Evolutionary conservation across 106 monocot species (phyloP).

Genomic region (Apostasia shenzhenica): DNA sequence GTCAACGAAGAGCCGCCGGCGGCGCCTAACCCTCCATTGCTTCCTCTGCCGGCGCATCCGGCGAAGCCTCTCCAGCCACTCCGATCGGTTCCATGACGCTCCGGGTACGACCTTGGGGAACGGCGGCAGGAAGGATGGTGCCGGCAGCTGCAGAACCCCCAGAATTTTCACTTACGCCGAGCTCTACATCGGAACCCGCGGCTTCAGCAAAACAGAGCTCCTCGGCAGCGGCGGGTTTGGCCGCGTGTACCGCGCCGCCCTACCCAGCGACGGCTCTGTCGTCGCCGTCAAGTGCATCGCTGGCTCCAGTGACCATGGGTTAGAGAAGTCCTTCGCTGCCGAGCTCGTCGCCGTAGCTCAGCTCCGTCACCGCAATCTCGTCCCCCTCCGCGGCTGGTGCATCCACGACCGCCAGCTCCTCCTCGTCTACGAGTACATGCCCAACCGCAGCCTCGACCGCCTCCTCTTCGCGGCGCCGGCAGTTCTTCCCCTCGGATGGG

Average conservation of each 20-base stretch:
- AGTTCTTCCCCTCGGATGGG: constrained; percentile 35
- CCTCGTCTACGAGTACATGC: constrained; percentile 95
- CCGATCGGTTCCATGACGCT: constrained; percentile 46
- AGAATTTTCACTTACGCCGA: constrained; percentile 81
- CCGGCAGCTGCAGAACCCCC: constrained; percentile 22
- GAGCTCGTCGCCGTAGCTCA: constrained; percentile 88
- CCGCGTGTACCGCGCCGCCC: constrained; percentile 38
- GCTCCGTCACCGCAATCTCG: constrained; percentile 96
- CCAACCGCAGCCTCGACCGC: constrained; percentile 82
- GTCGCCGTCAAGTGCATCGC: constrained; percentile 86
- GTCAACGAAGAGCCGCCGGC: neutral
- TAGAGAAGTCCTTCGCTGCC: constrained; percentile 73
- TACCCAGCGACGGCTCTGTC: neutral
- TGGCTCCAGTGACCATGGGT: constrained; percentile 13
- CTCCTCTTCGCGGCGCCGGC: constrained; percentile 39
- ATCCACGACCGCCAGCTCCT: constrained; percentile 55
- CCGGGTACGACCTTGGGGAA: constrained; percentile 17
- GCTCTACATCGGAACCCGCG: constrained; percentile 80
- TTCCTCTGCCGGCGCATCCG: constrained; percentile 14
- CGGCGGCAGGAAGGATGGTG: constrained; percentile 2
- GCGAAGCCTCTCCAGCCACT: neutral
- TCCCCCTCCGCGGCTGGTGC: constrained; percentile 86
- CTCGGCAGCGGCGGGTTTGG: constrained; percentile 87
- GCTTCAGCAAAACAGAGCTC: constrained; percentile 62
- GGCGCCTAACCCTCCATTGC: constrained; percentile 20